phyloP scores from a whole-genome alignment of 805 yeast species.

The Ogataea trehaloabstinens region DNA sequence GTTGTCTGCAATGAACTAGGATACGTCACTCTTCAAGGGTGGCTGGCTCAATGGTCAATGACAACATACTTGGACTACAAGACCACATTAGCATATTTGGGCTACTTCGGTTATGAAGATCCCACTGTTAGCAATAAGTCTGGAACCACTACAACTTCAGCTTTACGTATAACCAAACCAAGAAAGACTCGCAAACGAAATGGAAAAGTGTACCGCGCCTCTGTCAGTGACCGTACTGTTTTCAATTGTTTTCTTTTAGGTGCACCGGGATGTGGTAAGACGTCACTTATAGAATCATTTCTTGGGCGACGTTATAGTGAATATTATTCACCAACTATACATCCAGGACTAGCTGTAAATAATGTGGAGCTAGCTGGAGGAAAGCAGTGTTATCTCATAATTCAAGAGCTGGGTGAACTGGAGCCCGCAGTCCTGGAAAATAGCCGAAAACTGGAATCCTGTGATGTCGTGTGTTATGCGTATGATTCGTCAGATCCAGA shows the following conservation, averaged over 20 bases:
- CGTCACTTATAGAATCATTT: conserved; percentile 79
- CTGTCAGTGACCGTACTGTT: conserved; percentile 80
- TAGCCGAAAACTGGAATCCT: conserved; percentile 63
- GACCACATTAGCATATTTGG: conserved; percentile 83
- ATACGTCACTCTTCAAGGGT: conserved; percentile 89
- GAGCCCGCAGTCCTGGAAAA: conserved; percentile 82
- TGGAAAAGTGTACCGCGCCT: conserved; percentile 62
- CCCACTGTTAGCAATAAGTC: conserved; percentile 19
- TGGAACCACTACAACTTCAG: conserved; percentile 32
- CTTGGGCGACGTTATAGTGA: conserved; percentile 71
- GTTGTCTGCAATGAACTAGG: conserved; percentile 91
- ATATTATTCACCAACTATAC: conserved; percentile 74
- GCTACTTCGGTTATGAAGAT: conserved; percentile 82
- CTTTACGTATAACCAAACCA: conserved; percentile 79
- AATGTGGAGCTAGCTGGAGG: conserved; percentile 94
- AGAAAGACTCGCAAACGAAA: conserved; percentile 65
- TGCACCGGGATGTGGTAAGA: conserved; percentile 82
- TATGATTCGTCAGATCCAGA: conserved; percentile 97
- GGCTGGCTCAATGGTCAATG: conserved; percentile 99
- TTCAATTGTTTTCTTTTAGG: conserved; percentile 90
- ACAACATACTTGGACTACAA: conserved; percentile 84
- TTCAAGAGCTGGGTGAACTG: conserved; percentile 86
- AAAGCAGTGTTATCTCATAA: conserved; percentile 85
- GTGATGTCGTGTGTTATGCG: conserved; percentile 86
- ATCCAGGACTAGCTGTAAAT: conserved; percentile 80